Conservation (phyloP, 31 red algal species). For the Asparagopsis taxiformis region DNA sequence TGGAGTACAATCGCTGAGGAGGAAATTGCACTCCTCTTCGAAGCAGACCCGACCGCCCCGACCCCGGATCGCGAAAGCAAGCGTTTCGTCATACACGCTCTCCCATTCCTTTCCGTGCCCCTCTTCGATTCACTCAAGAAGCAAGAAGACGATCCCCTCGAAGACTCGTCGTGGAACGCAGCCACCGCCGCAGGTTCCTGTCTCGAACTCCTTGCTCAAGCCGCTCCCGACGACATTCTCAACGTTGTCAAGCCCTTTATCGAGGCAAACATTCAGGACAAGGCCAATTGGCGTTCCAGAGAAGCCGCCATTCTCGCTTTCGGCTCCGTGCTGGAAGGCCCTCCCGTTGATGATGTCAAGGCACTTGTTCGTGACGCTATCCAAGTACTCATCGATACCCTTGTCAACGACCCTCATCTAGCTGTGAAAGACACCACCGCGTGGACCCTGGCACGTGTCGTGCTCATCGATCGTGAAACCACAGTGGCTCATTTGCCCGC, state of each 20-base stretch:
- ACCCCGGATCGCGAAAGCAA: slow-evolving; percentile 26
- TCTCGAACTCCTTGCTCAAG: slow-evolving; percentile 86
- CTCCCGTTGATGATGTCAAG: slow-evolving; percentile 40
- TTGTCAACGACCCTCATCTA: slow-evolving; percentile 70
- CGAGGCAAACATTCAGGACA: slow-evolving; percentile 72
- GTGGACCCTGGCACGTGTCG: slow-evolving; percentile 87
- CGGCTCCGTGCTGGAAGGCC: slow-evolving; percentile 87
- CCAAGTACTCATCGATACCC: slow-evolving; percentile 60
- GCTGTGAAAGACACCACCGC: slow-evolving; percentile 94
- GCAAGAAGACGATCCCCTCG: slow-evolving; percentile 88
- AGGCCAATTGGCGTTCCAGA: slow-evolving; percentile 82
- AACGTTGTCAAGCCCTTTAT: slow-evolving; percentile 87
- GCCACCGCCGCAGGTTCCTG: slow-evolving; percentile 89
- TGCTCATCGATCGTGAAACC: slow-evolving; percentile 39
- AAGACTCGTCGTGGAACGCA: slow-evolving; percentile 90
- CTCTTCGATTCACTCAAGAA: slow-evolving; percentile 85
- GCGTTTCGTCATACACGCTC: slow-evolving; percentile 79
- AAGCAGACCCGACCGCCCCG: slow-evolving; percentile 47
- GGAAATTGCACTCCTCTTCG: slow-evolving; percentile 73
- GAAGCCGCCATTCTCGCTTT: slow-evolving; percentile 94
- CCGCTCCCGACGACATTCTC: slow-evolving; percentile 72
- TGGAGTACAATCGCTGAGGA: slow-evolving; percentile 97
- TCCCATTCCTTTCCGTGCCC: slow-evolving; percentile 63
- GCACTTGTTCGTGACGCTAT: slow-evolving; percentile 72
- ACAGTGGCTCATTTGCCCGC: slow-evolving; percentile 41